A percentile compares a stretch with the other conserved stretches of the same genome.
Conservation (phyloP, 2,329 filamentous ascomycete genomes). For the Fusarium pseudoanthophilum region DNA sequence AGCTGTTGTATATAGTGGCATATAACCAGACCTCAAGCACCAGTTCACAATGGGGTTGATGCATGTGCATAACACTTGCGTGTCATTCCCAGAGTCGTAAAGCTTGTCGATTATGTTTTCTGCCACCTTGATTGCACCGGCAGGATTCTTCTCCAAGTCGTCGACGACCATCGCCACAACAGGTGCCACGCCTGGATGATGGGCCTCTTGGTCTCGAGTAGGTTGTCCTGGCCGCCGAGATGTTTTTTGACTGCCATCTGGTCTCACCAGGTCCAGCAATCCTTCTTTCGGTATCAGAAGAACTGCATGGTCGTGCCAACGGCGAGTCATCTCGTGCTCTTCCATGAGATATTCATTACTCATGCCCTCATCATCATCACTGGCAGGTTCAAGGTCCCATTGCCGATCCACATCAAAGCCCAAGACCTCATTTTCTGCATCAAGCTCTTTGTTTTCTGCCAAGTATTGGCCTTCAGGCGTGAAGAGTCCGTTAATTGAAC, state of each 20-base stretch:
- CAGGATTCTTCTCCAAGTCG: not conserved
- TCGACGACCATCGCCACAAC: not conserved
- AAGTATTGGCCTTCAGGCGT: not conserved
- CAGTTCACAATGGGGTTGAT: conserved; percentile 1
- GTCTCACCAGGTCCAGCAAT: not conserved
- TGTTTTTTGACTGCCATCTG: not conserved
- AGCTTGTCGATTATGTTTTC: not conserved
- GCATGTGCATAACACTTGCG: not conserved
- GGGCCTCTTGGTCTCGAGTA: not conserved
- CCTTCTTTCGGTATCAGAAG: conserved; percentile 10
- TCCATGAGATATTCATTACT: not conserved
- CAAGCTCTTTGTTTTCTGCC: not conserved
- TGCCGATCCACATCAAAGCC: not conserved
- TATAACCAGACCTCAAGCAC: conserved; percentile 1
- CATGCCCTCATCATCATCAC: conserved; percentile 1
- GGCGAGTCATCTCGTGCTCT: not conserved
- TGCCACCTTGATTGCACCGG: not conserved
- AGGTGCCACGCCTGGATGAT: not conserved
- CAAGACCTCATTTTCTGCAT: conserved; percentile 15
- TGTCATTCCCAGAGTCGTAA: not conserved
- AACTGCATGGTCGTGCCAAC: conserved; percentile 10
- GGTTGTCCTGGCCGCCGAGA: not conserved
- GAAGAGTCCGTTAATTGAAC: conserved; percentile 4
- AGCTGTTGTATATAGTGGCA: not conserved
- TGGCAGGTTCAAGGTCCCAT: not conserved